These are phyloP conservation scores for Puya raimondii DNA, from an alignment of 176 grass and related monocot genomes.

Conservation along the genomic window DNA sequence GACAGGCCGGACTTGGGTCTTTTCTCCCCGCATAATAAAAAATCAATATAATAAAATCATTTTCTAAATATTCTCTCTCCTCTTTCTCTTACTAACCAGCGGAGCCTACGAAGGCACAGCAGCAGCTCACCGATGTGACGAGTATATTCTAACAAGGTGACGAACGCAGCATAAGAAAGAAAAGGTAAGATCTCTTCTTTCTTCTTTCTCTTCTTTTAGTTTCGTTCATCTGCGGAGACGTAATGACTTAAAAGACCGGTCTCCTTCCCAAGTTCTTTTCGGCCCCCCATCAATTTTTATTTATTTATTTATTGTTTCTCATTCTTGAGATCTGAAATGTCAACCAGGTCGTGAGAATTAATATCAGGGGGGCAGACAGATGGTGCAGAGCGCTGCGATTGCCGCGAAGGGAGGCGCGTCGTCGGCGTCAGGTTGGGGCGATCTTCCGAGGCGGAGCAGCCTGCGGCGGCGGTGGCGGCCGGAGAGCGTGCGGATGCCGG, in stretches of 20 bases:
- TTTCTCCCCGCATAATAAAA: not conserved
- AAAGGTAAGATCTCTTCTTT: not conserved
- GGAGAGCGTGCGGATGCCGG: not conserved
- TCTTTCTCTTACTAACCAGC: not conserved
- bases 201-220: not conserved
- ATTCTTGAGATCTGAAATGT: constrained; percentile 2
- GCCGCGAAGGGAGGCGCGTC: not conserved
- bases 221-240: not conserved
- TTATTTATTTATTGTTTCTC: not conserved
- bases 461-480: not conserved
- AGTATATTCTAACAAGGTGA: too few species aligned
- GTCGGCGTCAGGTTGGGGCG: not conserved
- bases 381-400: not conserved
- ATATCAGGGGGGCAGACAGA: not conserved
- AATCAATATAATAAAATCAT: not conserved
- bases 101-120: not conserved
- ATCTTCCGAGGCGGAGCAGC: not conserved
- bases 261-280: not conserved
- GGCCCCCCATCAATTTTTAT: not conserved
- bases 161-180: too few species aligned
- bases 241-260: too few species aligned
- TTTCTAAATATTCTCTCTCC: not conserved
- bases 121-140: not conserved
- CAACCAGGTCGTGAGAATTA: not conserved
- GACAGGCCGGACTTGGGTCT: not conserved